phyloP scores from a whole-genome alignment of 2,329 filamentous ascomycete species.

The Ceratocystis smalleyi region DNA sequence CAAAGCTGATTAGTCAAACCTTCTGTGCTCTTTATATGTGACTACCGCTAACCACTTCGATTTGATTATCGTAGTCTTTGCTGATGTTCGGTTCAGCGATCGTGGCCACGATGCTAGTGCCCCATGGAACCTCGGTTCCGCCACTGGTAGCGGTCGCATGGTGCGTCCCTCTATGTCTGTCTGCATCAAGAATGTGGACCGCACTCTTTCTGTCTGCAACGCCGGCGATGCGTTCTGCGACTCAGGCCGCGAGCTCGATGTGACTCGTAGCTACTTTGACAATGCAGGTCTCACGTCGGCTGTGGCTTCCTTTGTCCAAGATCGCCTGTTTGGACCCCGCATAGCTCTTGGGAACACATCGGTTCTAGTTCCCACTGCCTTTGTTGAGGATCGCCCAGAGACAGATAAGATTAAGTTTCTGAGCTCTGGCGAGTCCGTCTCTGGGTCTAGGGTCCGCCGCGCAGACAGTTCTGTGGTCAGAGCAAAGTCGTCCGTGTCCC shows the following conservation, averaged over 20 bases:
- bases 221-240: conserved; percentile 5
- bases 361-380: background rate
- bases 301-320: background rate
- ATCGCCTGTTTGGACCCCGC: background rate
- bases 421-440: background rate
- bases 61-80: background rate
- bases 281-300: background rate
- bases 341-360: background rate
- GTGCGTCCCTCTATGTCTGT: background rate
- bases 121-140: background rate
- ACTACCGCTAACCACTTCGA: background rate
- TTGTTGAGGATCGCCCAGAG: background rate
- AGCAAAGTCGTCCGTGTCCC: background rate
- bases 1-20: background rate
- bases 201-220: background rate
- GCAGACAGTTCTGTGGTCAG: background rate
- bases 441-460: background rate
- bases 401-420: background rate
- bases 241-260: background rate
- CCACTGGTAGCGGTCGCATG: background rate
- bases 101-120: conserved; percentile 3
- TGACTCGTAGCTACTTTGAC: background rate
- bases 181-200: conserved; percentile 1
- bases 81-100: conserved; percentile 7
- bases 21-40: background rate